These are phyloP conservation scores for Aspergillus versicolor DNA, from an alignment of 2,329 filamentous ascomycete genomes.

Conservation along the genomic window DNA sequence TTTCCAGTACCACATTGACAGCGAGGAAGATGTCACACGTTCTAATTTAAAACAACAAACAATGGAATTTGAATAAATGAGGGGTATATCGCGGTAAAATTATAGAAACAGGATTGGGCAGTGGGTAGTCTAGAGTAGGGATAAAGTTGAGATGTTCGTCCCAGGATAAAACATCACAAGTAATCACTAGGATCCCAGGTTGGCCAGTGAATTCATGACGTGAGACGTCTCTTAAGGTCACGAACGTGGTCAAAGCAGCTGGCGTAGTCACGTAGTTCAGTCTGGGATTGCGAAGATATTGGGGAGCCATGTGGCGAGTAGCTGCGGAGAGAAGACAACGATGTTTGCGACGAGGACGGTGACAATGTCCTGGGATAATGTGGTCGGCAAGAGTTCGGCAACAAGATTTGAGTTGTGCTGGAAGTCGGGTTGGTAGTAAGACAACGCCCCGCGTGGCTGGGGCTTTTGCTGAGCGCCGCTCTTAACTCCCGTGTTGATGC, in stretches of 20 bases:
- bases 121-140: not conserved
- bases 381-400: constrained; percentile 18
- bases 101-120: not conserved
- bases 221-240: constrained; percentile 42
- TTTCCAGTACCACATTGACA: not conserved
- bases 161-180: not conserved
- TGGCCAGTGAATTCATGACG: constrained; percentile 23
- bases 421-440: constrained; percentile 17
- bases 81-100: constrained; percentile 5
- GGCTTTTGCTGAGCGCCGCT: constrained; percentile 42
- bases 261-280: constrained; percentile 81
- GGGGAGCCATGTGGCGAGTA: constrained; percentile 50
- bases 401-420: constrained; percentile 17
- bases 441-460: constrained; percentile 35
- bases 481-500: not conserved
- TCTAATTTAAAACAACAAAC: not conserved
- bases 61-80: not conserved
- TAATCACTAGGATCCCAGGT: not conserved
- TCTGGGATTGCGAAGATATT: constrained; percentile 73
- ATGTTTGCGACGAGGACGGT: constrained; percentile 77
- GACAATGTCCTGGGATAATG: constrained; percentile 28
- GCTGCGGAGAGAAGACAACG: constrained; percentile 76
- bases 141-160: not conserved
- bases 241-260: constrained; percentile 84
- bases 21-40: not conserved